Evolutionary conservation across 306 rosid genomes (phyloP), one percentile per base, ranked within the genome.

Genomic region (Cucurbita moschata): DNA sequence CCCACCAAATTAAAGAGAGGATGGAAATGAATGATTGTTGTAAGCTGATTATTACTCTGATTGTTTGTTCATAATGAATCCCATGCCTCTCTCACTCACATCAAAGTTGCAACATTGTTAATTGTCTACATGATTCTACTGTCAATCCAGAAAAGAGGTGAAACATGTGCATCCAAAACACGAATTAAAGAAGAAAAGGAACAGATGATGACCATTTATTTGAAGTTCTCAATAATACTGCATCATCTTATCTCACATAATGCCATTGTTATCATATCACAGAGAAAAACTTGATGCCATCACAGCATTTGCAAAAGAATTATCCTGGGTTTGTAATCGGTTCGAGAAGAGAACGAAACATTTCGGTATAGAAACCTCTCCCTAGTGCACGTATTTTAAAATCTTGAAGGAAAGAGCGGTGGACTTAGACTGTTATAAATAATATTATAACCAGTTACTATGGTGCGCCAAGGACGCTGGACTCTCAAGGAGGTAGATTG

Each of bases 41-140:
- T 51, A 67, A 67, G 73, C 56, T 69, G 73, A 69, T 69, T 69
- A 69, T 57, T 23, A 4, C 39, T 58, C 58, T 69, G 58, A 69
- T 47, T 69, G 72, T 69, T 47, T 69, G 73, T 69, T 68, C 73
- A 49, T 49, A 49, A 69, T 69, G 73, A 69, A 47, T 69, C 57
- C n/a, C 73, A 69, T 49, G 57, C 55, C 55, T 49, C 58, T 49
- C 49, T 14, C 73, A 69, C 57, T 69, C 43, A 49, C 43, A 47
- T 69, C 73, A 68, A 68, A 46, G 73, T 66, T 43, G 44, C 71
- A 64, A 42, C 30, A 39, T 47, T 6, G n/a, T 50, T 66, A 46
- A 69, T 69, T 46, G 49, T 23, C 51, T 21, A 23, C 42, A 12
- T 47, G 23, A 13, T 47, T 68, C 11, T 46, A 13, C 53, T 4